A percentile compares a stretch with the other conserved stretches of the same genome.
Conservation (phyloP, 2,329 filamentous ascomycete genomes). For the Ophiocordyceps australis region DNA sequence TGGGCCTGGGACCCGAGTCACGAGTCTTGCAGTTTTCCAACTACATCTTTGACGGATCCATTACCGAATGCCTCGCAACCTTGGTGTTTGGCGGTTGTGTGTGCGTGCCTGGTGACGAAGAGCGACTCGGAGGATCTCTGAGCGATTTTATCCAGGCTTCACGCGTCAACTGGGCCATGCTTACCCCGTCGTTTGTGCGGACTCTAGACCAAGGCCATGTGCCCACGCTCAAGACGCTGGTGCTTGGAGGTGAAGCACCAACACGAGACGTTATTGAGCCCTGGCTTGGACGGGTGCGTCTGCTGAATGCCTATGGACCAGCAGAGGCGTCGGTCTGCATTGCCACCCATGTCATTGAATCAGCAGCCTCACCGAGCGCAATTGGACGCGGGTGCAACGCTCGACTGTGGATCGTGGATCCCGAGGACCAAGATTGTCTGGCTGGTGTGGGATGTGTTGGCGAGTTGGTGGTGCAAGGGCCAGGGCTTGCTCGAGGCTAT, state of each 20-base stretch:
- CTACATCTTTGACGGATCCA: conserved; percentile 28
- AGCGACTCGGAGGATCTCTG: background rate
- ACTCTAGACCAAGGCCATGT: background rate
- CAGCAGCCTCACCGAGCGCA: background rate
- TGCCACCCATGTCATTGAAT: background rate
- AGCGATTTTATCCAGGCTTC: background rate
- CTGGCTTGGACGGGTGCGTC: background rate
- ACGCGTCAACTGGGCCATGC: background rate
- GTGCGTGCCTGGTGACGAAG: too few relatives aligned
- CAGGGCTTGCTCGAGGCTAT: background rate
- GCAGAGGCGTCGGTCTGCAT: background rate
- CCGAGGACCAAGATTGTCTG: background rate
- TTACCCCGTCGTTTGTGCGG: background rate
- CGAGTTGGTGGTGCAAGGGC: background rate
- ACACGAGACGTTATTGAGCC: background rate
- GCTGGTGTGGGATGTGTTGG: background rate
- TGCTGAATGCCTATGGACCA: conserved; percentile 1
- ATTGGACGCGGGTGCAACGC: background rate
- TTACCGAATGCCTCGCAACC: conserved; percentile 10
- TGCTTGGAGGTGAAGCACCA: background rate
- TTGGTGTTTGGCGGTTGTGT: conserved; percentile 6
- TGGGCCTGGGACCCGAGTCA: conserved; percentile 25
- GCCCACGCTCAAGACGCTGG: background rate
- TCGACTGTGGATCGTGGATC: background rate
- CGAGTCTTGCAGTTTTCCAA: conserved; percentile 33